Evolutionary conservation across 768 basidiomycete species (phyloP).

Genomic region (Leucocoprinus sp.): DNA sequence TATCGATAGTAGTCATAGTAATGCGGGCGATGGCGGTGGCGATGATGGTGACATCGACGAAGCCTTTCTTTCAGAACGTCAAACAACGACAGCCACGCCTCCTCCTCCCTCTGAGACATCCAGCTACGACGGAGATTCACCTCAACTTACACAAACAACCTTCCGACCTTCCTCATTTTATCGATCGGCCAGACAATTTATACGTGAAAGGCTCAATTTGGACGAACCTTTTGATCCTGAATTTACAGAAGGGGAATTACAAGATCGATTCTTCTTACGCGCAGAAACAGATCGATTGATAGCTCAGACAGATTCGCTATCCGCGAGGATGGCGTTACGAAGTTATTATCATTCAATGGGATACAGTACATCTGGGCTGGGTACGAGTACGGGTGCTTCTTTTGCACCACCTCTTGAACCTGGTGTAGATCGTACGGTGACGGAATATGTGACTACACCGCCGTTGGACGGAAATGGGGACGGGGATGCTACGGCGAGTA

Average conservation of each 20-base stretch:
- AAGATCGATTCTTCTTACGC: conserved; percentile 35
- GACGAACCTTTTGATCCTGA: conserved; percentile 8
- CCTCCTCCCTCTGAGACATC: conserved; percentile 5
- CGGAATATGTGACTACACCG: not conserved
- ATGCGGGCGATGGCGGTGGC: too few species aligned
- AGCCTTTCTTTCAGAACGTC: not conserved
- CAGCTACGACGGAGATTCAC: conserved; percentile 2
- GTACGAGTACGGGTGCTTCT: not conserved
- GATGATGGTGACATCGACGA: not conserved
- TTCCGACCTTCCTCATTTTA: not conserved
- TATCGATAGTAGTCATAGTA: too few species aligned
- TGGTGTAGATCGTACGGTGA: not conserved
- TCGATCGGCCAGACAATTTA: not conserved
- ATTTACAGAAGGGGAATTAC: conserved; percentile 40
- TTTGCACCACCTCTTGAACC: not conserved
- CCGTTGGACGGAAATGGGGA: not conserved
- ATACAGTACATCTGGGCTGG: not conserved
- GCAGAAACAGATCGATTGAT: conserved; percentile 9
- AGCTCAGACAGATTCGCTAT: conserved; percentile 48
- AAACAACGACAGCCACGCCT: not conserved
- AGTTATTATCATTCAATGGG: conserved; percentile 38
- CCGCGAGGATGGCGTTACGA: conserved; percentile 52
- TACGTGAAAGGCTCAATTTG: not conserved
- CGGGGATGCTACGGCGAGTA: not conserved
- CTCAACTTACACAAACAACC: not conserved